Base-by-base conservation (phyloP, 352 stramenopile genomes). In the Phytopythium litorale region DNA sequence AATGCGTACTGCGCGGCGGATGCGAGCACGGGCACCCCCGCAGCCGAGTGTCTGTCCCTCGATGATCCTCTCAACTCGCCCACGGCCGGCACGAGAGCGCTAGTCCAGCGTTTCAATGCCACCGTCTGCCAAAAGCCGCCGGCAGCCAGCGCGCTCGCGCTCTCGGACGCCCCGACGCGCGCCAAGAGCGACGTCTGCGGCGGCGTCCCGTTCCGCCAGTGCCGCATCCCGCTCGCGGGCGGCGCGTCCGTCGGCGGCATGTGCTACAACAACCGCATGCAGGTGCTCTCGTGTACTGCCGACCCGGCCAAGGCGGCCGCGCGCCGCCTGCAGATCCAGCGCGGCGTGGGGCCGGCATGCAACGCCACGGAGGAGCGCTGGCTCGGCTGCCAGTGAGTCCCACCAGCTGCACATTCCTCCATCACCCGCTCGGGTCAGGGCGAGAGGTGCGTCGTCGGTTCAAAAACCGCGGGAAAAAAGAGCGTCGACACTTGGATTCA, bases 1-100 rank as follows among this genome's bases (percentile, higher is more conserved):
- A 35, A 71, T 19, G 18, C 60, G 2, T 71, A 58, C n/a, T 79
- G 73, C 38, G 30, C 23, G 0, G 62, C 48, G 46, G 23, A 64
- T 32, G 28, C 64, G 63, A 28, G 49, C 48, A 1, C 53, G 23
- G 19, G 49, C 45, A 25, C 61, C 7, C 53, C 56, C 7, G 56
- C 46, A 46, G 64, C 67, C 15, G 57, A 16, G 4, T 71, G 64
- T 35, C 46, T 74, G 12, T 28, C 16, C 9, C 38, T 61, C 15
- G 33, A 62, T 18, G 18, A 52, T 4, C 21, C 51, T 2, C 19
- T 45, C 4, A 45, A 46, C 11, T 38, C 32, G 4, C 23, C 50
- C 7, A 54, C 37, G 5, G 51, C 46, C 5, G 54, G 60, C n/a
- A 71, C 59, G 48, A 58, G 65, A 3, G 64, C 63, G 21, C 18